Percentiles rank a stretch among this genome's conserved stretches.
Evolutionary conservation across 2,329 filamentous ascomycete genomes (phyloP).

Genomic region (Chaetomium sp.): DNA sequence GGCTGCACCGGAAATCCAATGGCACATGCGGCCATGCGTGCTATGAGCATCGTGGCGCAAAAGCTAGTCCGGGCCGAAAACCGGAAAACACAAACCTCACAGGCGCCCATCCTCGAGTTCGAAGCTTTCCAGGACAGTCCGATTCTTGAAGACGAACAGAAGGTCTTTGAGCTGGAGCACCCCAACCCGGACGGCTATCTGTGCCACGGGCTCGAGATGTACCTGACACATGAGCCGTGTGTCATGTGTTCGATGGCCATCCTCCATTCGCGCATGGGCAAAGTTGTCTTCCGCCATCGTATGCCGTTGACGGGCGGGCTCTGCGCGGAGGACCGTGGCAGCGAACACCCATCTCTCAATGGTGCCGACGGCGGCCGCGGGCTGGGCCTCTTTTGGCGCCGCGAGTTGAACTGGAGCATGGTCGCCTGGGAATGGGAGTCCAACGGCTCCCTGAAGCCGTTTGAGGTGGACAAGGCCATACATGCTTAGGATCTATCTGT

Average conservation of each 20-base stretch:
- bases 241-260: constrained; percentile 97
- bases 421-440: constrained; percentile 71
- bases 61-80: constrained; percentile 54
- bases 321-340: constrained; percentile 63
- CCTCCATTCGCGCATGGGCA: constrained; percentile 84
- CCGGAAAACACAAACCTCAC: constrained; percentile 25
- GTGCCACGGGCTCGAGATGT: constrained; percentile 88
- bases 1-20: constrained; percentile 61
- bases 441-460: constrained; percentile 31
- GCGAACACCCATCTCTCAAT: constrained; percentile 35
- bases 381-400: constrained; percentile 64
- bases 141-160: constrained; percentile 58
- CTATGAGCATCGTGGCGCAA: constrained; percentile 75
- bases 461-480: constrained; percentile 41
- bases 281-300: constrained; percentile 71
- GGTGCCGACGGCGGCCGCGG: constrained; percentile 47
- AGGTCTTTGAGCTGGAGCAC: constrained; percentile 58
- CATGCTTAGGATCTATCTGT: constrained; percentile 35
- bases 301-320: constrained; percentile 79
- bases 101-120: constrained; percentile 41
- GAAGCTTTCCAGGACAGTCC: constrained; percentile 64
- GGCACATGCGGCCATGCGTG: constrained; percentile 70
- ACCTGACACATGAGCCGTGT: constrained; percentile 92
- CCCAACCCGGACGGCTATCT: constrained; percentile 76
- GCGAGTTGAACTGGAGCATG: constrained; percentile 81